Evolutionary conservation across 805 yeast species (phyloP), one percentile per base, ranked within the genome.

Genomic region (Candida incommunis): DNA sequence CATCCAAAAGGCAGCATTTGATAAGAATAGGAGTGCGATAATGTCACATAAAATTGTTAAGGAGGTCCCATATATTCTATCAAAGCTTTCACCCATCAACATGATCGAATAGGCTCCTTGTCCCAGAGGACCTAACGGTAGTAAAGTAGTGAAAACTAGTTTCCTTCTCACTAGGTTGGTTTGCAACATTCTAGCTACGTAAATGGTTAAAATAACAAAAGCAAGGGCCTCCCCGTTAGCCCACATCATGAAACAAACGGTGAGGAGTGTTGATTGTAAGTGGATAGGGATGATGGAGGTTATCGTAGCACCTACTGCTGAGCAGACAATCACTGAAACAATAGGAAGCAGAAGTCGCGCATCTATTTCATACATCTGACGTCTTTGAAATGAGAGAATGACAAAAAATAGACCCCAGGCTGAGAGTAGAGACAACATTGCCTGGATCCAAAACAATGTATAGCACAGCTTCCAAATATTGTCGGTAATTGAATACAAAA

Each of bases 71-170:
- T 46, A 49, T 45, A 41, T 47, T 22, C 22, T 45, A 54, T 54
- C 45, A 51, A 53, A 41, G 58, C 75, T 72, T 23, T 61, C 54
- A 4, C 84, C 80, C 49, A 77, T 64, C 43, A 74, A 60, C 50
- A 79, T 61, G 13, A 82, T 69, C 2, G 82, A 83, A 60, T 68
- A 83, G 1, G 84, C 72, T 1, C 92, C 94, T 62, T 87, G 96
- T 18, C 95, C 95, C 56, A 82, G 60, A 37, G 88, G 79, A 4
- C 96, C 96, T 41, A 86, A 66, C 1, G 94, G 87, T 44, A 85
- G 20, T 18, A 31, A 5, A 18, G 13, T n/a, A 11, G 37, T 31
- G 18, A 31, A 18, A 5, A n/a, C 37, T 7, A 31, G 37, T 18
- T 31, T 18, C 7, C 37, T 7, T n/a, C n/a, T 31, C 11, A 31